Base-by-base conservation (phyloP, 805 yeast genomes). In the Candida nonsorbophila region DNA sequence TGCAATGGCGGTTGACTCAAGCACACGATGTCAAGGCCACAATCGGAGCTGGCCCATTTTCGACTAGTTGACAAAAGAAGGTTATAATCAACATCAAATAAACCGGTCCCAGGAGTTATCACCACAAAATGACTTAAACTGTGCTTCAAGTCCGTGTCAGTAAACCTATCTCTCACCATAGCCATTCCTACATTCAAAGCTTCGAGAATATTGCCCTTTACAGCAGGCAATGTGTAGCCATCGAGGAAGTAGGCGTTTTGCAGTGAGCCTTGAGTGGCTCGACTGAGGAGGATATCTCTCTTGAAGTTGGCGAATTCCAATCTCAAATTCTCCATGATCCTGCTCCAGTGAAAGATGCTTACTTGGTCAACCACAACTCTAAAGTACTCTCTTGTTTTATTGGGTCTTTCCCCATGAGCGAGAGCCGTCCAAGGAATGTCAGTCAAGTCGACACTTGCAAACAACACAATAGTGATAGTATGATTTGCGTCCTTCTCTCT, bases 321-420 rank as follows among this genome's bases (percentile, higher is more conserved):
- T 26, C 97, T 62, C 30, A 92, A 62, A 1, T 83, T 77, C 14
- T 84, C 83, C 97, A 92, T 87, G 33, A 92, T 88, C 39, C 82
- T 81, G 31, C 77, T 82, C 98, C 98, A 92, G 36, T 84, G 79
- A 16, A 80, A 70, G 25, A 87, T 84, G 45, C 80, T 84, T 12
- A 86, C 94, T 52, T 90, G 95, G 51, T 92, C 97, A 2, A 90
- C 97, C 2, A 90, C 98, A 16, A 92, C 94, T 28, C 97, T 65
- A 53, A 81, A 92, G 50, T 79, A 88, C 54, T 92, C 95, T 34
- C 72, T 67, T 4, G 87, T 69, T 22, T 77, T 74, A 24, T 69
- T 60, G 6, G 83, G 75, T 31, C 80, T 61, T 42, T 84, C 90
- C 0, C 97, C 95, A 11, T 75, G 76, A 22, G 73, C 72, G 16